These are phyloP conservation scores for Populus hybrid DNA, from an alignment of 441 rosid species.

Conservation along the genomic window DNA sequence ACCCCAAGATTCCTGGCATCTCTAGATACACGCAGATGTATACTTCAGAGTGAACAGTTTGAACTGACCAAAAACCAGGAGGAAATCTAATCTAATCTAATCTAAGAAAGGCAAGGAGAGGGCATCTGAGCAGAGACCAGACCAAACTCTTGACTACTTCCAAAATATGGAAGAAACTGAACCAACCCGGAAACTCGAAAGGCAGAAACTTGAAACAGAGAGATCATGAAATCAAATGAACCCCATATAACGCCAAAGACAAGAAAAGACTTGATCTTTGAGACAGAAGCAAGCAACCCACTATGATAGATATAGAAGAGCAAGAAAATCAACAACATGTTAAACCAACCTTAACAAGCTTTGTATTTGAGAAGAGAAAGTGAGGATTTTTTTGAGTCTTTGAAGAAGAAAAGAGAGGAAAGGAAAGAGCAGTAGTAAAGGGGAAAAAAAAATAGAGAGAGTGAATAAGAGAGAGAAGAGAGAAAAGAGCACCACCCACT, in stretches of 20 bases:
- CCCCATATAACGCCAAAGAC: background rate
- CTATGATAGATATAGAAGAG: background rate
- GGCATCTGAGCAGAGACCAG: slow-evolving; percentile 13
- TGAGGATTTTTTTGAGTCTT: background rate
- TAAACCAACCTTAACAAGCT: background rate
- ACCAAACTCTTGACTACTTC: background rate
- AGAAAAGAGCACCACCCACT: slow-evolving; percentile 68
- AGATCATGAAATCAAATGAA: slow-evolving; percentile 18
- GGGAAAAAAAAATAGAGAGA: slow-evolving; percentile 27
- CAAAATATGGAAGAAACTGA: background rate
- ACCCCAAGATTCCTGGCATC: background rate
- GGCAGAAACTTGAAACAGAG: background rate
- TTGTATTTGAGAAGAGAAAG: background rate
- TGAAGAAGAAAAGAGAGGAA: background rate
- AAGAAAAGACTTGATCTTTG: background rate
- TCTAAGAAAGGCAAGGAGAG: background rate
- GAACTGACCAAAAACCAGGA: slow-evolving; percentile 4
- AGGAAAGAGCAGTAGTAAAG: slow-evolving; percentile 11
- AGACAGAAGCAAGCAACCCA: background rate
- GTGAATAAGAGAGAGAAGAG: slow-evolving; percentile 9
- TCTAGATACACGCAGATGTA: background rate
- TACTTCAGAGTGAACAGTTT: slow-evolving; percentile 10
- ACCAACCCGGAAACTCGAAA: slow-evolving; percentile 3
- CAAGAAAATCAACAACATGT: background rate
- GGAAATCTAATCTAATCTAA: background rate